Evolutionary conservation across 2,329 filamentous ascomycete genomes (phyloP).

Genomic region (Aspergillus calidoustus): DNA sequence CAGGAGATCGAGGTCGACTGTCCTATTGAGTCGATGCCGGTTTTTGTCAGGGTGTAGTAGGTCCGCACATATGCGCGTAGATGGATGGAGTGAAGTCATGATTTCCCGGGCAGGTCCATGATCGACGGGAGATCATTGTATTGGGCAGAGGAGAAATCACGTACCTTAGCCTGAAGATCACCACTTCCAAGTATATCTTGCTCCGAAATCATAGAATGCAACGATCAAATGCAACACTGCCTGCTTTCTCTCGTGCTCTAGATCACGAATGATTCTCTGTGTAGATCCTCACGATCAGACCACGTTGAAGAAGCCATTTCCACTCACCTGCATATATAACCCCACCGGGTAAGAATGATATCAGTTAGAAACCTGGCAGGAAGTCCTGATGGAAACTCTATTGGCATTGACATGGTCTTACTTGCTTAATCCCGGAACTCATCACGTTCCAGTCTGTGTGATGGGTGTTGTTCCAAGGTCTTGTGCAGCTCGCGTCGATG

Average conservation of each 20-base stretch:
- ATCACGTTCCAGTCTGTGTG: not conserved
- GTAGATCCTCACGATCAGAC: not conserved
- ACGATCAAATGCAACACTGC: not conserved
- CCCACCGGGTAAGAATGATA: not conserved
- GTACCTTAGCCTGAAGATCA: not conserved
- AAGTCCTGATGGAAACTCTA: not conserved
- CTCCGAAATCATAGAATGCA: not conserved
- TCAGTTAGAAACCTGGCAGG: not conserved
- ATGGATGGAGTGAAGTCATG: not conserved
- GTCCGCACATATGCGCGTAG: not conserved
- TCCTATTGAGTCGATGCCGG: conserved; percentile 54
- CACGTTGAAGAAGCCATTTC: not conserved
- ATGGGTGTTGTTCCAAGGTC: not conserved
- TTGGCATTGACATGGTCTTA: not conserved
- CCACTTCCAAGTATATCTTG: not conserved
- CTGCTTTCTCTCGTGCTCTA: not conserved
- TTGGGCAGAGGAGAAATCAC: not conserved
- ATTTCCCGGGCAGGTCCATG: not conserved
- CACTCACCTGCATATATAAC: not conserved
- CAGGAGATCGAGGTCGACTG: conserved; percentile 47
- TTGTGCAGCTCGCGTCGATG: not conserved
- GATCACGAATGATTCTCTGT: not conserved
- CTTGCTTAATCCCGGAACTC: not conserved
- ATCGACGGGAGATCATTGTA: not conserved
- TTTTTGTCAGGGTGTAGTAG: conserved; percentile 41